phyloP scores from a whole-genome alignment of 2,329 filamentous ascomycete species.

The Fusarium incarnatum region DNA sequence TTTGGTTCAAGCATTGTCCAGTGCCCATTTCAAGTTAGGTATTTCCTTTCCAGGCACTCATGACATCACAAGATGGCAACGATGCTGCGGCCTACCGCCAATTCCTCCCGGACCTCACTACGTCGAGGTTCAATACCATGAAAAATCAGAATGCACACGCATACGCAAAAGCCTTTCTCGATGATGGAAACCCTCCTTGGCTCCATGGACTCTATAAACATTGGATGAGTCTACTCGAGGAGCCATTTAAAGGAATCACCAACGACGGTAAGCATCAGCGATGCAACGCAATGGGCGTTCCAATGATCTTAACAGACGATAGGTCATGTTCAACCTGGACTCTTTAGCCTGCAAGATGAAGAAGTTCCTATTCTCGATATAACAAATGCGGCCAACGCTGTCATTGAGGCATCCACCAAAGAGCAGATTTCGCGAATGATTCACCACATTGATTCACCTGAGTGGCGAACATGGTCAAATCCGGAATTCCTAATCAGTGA shows the following conservation, averaged over 20 bases:
- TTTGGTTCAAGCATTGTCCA: neutral
- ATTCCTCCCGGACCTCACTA: neutral
- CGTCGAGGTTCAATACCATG: constrained; percentile 53
- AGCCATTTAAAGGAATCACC: constrained; percentile 1
- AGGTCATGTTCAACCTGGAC: neutral
- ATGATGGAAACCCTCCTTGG: neutral
- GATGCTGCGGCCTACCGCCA: neutral
- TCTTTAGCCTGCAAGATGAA: neutral
- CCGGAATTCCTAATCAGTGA: constrained; percentile 77
- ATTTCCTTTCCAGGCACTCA: neutral
- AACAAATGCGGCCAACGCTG: neutral
- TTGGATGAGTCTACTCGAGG: neutral
- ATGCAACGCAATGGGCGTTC: neutral
- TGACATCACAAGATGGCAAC: neutral
- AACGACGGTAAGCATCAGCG: neutral
- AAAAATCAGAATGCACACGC: constrained; percentile 69
- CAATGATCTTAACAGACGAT: neutral
- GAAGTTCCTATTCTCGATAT: neutral
- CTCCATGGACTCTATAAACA: constrained; percentile 2
- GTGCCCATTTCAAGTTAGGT: neutral
- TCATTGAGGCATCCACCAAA: neutral
- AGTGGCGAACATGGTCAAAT: constrained; percentile 79
- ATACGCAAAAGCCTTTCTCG: constrained; percentile 62
- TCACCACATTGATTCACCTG: constrained; percentile 74
- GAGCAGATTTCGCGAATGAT: constrained; percentile 21